phyloP scores from a whole-genome alignment of 1,284 basidiomycete species.

The Moesziomyces antarcticus region DNA sequence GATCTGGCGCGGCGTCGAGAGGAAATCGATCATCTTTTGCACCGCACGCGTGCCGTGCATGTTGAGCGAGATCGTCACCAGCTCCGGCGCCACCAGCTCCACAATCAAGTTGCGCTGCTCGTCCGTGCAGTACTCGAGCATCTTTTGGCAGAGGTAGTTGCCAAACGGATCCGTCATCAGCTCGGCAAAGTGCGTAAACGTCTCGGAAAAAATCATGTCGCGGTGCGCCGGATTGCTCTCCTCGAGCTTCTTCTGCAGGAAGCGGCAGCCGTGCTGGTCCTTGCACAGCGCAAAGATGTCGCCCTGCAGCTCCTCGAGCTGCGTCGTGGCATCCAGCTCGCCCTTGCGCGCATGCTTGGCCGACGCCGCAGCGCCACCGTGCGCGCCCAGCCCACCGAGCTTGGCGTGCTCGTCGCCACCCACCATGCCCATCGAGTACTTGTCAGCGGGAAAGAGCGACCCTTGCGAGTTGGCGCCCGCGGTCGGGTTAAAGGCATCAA shows the following conservation, averaged over 20 bases:
- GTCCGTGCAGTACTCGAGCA: conserved; percentile 96
- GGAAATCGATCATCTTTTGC: conserved; percentile 99
- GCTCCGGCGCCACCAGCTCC: conserved; percentile 94
- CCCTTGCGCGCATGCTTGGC: conserved; percentile 74
- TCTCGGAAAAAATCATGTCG: conserved; percentile 99
- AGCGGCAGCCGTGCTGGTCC: conserved; percentile 98
- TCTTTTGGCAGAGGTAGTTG: conserved; percentile 98
- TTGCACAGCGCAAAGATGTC: conserved; percentile 93
- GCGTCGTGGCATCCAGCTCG: conserved; percentile 84
- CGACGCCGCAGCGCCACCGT: conserved; percentile 16
- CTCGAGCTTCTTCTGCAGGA: conserved; percentile 98
- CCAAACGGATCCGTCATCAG: conserved; percentile 99
- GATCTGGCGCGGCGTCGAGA: conserved; percentile 78
- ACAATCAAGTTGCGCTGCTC: conserved; percentile 97
- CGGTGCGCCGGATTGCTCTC: conserved; percentile 81
- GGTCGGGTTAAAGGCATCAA: conserved; percentile 54
- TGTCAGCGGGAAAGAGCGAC: conserved; percentile 44
- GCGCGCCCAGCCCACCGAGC: conserved; percentile 26
- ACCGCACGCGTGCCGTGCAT: conserved; percentile 99
- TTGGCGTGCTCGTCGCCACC: conserved; percentile 34
- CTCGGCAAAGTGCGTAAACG: conserved; percentile 96
- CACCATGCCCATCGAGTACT: conserved; percentile 48
- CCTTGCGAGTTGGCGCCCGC: conserved; percentile 43
- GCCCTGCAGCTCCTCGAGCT: conserved; percentile 93
- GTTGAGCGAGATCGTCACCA: conserved; percentile 97